Conservation (phyloP, 1,139 yeast species). For the Blastobotrys persicus region DNA sequence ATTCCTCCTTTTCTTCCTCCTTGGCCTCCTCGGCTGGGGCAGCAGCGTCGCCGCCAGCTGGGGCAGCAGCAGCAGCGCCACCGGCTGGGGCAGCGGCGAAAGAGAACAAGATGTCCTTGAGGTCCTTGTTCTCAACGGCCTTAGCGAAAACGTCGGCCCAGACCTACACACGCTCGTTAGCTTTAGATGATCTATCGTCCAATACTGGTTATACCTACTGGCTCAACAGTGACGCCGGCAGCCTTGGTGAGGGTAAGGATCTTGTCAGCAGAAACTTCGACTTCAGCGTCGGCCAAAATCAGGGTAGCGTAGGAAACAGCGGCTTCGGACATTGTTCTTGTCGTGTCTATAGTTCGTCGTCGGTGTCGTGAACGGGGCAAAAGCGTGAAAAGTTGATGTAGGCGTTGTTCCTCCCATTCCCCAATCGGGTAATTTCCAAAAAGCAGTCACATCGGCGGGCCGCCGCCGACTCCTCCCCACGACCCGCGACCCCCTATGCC, state of each 20-base stretch:
- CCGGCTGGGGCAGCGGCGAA: conserved; percentile 65
- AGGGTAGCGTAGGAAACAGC: conserved; percentile 70
- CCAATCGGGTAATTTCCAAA: background rate
- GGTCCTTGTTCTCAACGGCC: conserved; percentile 95
- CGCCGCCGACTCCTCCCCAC: conserved; percentile 2
- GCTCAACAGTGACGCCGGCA: conserved; percentile 85
- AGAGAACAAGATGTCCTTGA: conserved; percentile 85
- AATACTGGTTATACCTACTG: conserved; percentile 40
- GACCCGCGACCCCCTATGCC: no score
- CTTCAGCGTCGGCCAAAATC: conserved; percentile 96
- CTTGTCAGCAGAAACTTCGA: conserved; percentile 93
- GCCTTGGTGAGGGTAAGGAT: conserved; percentile 79
- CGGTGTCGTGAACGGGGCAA: conserved; percentile 4
- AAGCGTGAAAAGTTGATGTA: conserved; percentile 8
- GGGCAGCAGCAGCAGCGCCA: conserved; percentile 54
- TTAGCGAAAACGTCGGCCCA: conserved; percentile 96
- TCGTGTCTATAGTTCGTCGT: conserved; percentile 1
- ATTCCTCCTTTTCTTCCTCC: conserved; percentile 35
- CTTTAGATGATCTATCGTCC: background rate
- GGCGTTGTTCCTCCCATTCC: background rate
- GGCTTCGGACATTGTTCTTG: conserved; percentile 34
- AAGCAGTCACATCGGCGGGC: conserved; percentile 5
- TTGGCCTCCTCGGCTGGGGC: conserved; percentile 60
- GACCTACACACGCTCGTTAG: conserved; percentile 47
- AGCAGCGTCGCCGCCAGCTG: conserved; percentile 58